A percentile compares a stretch with the other conserved stretches of the same genome.
Evolutionary conservation across 495 filamentous ascomycete species (phyloP).

Genomic region (Trichocladium antarcticum): DNA sequence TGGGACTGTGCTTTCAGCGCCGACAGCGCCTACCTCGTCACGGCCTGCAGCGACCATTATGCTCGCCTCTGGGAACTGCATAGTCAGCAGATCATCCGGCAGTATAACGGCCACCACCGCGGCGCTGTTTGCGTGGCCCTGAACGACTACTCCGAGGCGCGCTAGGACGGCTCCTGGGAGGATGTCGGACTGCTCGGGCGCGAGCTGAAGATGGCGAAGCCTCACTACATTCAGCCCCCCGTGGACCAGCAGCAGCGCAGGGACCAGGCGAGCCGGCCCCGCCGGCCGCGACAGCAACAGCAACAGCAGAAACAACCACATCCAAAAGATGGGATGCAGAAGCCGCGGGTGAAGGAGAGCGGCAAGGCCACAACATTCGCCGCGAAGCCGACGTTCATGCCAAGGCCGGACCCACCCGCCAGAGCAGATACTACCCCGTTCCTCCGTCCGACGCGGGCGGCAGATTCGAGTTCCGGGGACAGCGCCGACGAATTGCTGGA

Average conservation of each 20-base stretch:
- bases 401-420: neutral
- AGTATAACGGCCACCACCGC: slow-evolving; percentile 96
- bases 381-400: neutral
- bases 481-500: neutral
- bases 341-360: neutral
- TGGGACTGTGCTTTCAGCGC: slow-evolving; percentile 99
- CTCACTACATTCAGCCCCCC: neutral
- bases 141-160: slow-evolving; percentile 85
- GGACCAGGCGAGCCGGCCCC: neutral
- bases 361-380: neutral
- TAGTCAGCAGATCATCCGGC: slow-evolving; percentile 78
- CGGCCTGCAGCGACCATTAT: slow-evolving; percentile 94
- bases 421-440: neutral
- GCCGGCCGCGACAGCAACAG: neutral
- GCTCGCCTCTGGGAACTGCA: slow-evolving; percentile 89
- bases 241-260: neutral
- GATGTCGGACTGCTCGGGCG: neutral
- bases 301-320: neutral
- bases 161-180: slow-evolving; percentile 27
- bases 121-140: slow-evolving; percentile 92
- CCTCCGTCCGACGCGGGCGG: neutral
- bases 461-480: neutral
- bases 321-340: no score
- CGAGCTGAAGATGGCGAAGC: no score
- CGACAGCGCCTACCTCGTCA: slow-evolving; percentile 94